phyloP scores from a whole-genome alignment of 164 flowering plant genomes.

The Vitis rotundifolia region DNA sequence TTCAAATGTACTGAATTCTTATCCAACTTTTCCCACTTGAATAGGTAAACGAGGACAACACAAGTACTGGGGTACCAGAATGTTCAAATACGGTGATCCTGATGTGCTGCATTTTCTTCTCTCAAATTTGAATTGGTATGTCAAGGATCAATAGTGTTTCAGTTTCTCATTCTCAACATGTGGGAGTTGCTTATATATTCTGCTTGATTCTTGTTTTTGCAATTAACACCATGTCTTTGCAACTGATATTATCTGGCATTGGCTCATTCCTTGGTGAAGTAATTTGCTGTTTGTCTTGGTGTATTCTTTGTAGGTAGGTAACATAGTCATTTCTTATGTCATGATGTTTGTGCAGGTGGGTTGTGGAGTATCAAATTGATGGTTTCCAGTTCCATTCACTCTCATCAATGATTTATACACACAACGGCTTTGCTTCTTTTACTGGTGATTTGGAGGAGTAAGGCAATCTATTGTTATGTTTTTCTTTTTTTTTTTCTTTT shows the following conservation, averaged over 20 bases:
- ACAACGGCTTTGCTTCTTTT: slow-evolving; percentile 96
- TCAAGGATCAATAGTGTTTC: neutral
- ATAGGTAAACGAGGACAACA: slow-evolving; percentile 95
- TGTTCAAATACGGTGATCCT: slow-evolving; percentile 90
- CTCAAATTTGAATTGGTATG: slow-evolving; percentile 90
- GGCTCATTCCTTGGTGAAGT: neutral
- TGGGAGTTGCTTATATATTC: neutral
- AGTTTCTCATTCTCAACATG: neutral
- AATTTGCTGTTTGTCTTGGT: neutral
- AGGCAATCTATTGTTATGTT: slow-evolving; percentile 24
- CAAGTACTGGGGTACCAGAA: slow-evolving; percentile 97
- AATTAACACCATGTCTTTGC: neutral
- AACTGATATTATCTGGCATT: neutral
- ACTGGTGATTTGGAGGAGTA: slow-evolving; percentile 96
- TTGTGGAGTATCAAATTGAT: slow-evolving; percentile 86
- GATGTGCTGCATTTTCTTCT: slow-evolving; percentile 92
- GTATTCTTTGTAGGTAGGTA: neutral
- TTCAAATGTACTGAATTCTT: neutral
- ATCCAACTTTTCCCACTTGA: slow-evolving; percentile 9
- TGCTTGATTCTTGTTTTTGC: neutral
- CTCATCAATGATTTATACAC: slow-evolving; percentile 93
- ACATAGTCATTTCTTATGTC: slow-evolving; percentile 13
- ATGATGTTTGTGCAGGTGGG: slow-evolving; percentile 74
- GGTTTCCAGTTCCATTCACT: slow-evolving; percentile 97
- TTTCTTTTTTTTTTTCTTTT: neutral